phyloP scores from a whole-genome alignment of 1,284 basidiomycete species.

The Puccinia hordei region DNA sequence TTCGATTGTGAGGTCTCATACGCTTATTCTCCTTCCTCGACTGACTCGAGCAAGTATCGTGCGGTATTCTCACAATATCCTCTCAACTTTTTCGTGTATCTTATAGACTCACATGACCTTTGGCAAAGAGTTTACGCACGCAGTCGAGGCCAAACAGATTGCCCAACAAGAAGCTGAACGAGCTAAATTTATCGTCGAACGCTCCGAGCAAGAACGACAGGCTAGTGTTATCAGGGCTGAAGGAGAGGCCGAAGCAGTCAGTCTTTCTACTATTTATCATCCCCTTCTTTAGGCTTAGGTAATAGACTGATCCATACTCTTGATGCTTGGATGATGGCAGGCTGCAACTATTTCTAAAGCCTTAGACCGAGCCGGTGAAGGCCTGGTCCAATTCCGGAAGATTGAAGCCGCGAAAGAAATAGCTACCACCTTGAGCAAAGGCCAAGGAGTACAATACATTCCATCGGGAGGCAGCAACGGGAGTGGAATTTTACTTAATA shows the following conservation, averaged over 20 bases:
- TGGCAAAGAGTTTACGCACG: slow-evolving; percentile 67
- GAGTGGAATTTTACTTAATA: slow-evolving; percentile 69
- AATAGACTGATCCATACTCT: not conserved
- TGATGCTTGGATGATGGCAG: not conserved
- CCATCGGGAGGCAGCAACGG: slow-evolving; percentile 74
- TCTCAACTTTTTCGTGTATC: not conserved
- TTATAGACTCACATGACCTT: slow-evolving; percentile 65
- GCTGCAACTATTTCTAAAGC: slow-evolving; percentile 88
- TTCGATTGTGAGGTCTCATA: slow-evolving; percentile 76
- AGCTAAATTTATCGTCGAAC: slow-evolving; percentile 98
- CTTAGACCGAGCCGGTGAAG: slow-evolving; percentile 91
- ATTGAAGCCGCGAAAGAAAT: slow-evolving; percentile 99
- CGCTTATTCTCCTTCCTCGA: slow-evolving; percentile 56
- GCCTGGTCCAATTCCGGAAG: slow-evolving; percentile 89
- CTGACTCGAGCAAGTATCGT: not conserved
- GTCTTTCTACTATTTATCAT: slow-evolving; percentile 6
- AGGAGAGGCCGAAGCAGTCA: slow-evolving; percentile 87
- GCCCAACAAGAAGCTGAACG: slow-evolving; percentile 97
- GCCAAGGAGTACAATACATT: slow-evolving; percentile 83
- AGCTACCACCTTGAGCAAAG: slow-evolving; percentile 64
- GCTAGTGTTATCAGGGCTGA: slow-evolving; percentile 96
- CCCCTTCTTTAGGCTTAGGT: not conserved
- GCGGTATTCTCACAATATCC: not conserved
- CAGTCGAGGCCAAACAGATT: slow-evolving; percentile 97
- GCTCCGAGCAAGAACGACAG: slow-evolving; percentile 93